Evolutionary conservation across 2,329 filamentous ascomycete genomes (phyloP), one percentile per base, ranked within the genome.

Genomic region (Alternaria ethzedia): DNA sequence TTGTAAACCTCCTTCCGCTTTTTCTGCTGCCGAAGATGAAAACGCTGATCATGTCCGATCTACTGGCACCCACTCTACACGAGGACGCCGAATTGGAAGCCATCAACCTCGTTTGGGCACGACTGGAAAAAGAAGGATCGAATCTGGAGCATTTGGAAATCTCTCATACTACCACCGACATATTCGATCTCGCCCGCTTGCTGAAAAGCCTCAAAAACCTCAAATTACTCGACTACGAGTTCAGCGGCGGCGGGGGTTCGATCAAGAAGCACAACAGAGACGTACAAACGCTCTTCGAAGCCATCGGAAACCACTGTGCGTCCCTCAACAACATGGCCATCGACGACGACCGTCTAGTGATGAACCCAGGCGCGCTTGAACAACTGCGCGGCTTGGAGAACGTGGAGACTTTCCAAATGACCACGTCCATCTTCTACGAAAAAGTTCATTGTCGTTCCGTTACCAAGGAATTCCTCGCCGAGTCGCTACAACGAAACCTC

Each of bases 91-190:
- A 59, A 36, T 49, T 32, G 56, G 11, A 44, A 9, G 20, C 21
- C 3, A 25, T 54, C 25, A 32, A 44, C 6, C 43, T 26, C 17
- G 12, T 21, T 7, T 57, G 26, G 8, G 12, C n/a, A 46, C 28
- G 46, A 61, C 28, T 64, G 12, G 26, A 46, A 10, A 47, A 36
- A 52, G n/a, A 57, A 36, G 52, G 47, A 8, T 64, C 61, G 10
- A 26, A n/a, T 23, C 9, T 64, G 9, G 52, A 64, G 28, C 20
- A 54, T 13, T 55, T 64, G 13, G 12, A 41, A 15, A 6, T 64
- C 13, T n/a, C 23, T 10, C 13, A 26, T 6, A 49, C 45, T 13
- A 23, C 20, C 15, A 26, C 12, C n/a, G 44, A 26, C 15, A 45
- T 36, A 0, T 20, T 26, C 5, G 54, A 54, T 23, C 21, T 61